Evolutionary conservation across 331 rosid species (phyloP), one percentile per base, ranked within the genome.

Genomic region (Spiraea crenata): DNA sequence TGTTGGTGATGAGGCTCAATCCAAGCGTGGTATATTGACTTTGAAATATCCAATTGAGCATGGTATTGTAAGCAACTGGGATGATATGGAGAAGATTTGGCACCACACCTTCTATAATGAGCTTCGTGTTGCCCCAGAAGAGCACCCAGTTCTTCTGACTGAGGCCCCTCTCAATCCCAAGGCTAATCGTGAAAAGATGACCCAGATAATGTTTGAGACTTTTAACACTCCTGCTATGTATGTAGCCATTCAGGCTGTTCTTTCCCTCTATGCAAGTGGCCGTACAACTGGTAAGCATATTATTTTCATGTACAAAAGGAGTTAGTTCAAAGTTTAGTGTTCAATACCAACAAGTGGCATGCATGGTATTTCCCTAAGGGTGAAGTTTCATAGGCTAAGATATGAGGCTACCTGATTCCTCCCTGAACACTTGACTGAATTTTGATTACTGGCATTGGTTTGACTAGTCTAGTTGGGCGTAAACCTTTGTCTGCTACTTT

Each of bases 41-140:
- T 84, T 93, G 55, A 93, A 93, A 70, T 93, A 93, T 59, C 99
- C 99, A 7, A 93, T 93, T 69, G 99, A 93, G 86, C 99, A 93
- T 38, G 99, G 99, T 72, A 93, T 93, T 71, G 99, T 93, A 25
- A 93, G 96, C 86, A 93, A 93, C 80, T 93, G 99, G 99, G 99
- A 93, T 80, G 99, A 93, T 72, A 93, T 93, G 99, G 99, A 93
- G 80, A 93, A 93, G 81, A 93, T 93, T 71, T 93, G 98, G 98
- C 98, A 93, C 88, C 98, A 93, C 80, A 93, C 98, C 76, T 93
- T 93, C 83, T 93, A 93, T 45, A 93, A 93, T 10, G 98, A 93
- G 85, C 98, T 93, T 82, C 99, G 99, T 72, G 99, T 93, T 79
- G 97, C 97, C 65, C 99, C 99, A 2, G 99, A 93, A 79, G 99